Conservation (phyloP, 805 yeast species). For the Pichia deserticola region DNA sequence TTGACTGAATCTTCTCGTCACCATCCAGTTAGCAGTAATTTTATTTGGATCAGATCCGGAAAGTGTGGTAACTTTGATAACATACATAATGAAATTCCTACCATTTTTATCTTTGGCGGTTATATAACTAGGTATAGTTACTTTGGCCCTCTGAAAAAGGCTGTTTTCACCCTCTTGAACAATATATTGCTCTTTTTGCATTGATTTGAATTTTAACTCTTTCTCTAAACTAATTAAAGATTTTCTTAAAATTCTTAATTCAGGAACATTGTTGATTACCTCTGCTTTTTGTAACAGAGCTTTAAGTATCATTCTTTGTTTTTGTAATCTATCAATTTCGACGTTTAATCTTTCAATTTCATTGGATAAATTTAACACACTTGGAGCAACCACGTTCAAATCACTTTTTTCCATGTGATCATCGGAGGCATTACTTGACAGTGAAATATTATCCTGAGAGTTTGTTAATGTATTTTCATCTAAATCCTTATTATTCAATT, state of each 20-base stretch:
- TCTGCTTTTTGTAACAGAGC: conserved; percentile 77
- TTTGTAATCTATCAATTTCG: conserved; percentile 50
- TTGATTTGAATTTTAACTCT: conserved; percentile 67
- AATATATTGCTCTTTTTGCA: conserved; percentile 70
- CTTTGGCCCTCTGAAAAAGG: conserved; percentile 57
- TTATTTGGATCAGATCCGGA: conserved; percentile 24
- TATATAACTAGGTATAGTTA: conserved; percentile 46
- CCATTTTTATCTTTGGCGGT: conserved; percentile 47
- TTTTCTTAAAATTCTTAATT: conserved; percentile 57
- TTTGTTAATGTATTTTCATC: too few species aligned
- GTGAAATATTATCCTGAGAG: not conserved
- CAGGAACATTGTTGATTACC: conserved; percentile 66
- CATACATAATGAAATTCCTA: conserved; percentile 58
- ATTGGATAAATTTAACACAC: conserved; percentile 55
- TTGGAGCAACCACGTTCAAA: conserved; percentile 54
- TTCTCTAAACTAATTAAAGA: conserved; percentile 60
- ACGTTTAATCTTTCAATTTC: conserved; percentile 53
- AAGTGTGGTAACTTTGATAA: conserved; percentile 64
- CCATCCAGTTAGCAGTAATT: conserved; percentile 73
- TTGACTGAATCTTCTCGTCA: conserved; percentile 85
- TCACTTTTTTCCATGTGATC: conserved; percentile 12
- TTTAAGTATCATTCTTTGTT: conserved; percentile 57
- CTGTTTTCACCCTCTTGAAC: conserved; percentile 80
- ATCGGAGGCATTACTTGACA: not conserved
- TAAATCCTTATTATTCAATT: too few species aligned